phyloP scores from a whole-genome alignment of 768 basidiomycete species.

The Termitomyces sp. region DNA sequence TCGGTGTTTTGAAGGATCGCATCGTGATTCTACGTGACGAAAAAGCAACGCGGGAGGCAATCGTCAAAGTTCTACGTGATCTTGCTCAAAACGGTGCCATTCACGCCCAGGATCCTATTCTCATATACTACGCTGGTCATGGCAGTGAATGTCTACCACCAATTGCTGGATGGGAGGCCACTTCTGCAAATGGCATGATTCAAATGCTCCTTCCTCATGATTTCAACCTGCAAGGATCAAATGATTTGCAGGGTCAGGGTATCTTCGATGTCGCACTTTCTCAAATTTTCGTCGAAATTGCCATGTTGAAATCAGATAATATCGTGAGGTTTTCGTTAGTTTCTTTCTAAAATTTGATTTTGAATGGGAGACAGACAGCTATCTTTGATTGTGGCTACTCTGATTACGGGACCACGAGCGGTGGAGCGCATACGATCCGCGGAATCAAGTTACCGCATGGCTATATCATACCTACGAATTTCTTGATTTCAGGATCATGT shows the following conservation, averaged over 20 bases:
- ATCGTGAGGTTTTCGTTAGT: neutral
- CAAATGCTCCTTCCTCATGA: slow-evolving; percentile 8
- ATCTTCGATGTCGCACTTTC: slow-evolving; percentile 5
- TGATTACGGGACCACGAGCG: neutral
- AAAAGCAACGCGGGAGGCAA: slow-evolving; percentile 1
- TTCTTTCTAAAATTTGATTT: neutral
- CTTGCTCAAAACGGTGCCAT: neutral
- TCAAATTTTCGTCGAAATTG: neutral
- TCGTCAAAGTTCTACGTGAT: neutral
- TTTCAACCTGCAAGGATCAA: neutral
- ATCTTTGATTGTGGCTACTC: slow-evolving; percentile 9
- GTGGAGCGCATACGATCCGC: neutral
- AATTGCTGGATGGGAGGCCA: neutral
- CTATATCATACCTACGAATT: neutral
- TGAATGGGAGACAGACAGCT: slow-evolving; percentile 1
- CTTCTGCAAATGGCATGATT: neutral
- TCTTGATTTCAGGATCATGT: neutral
- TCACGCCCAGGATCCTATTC: slow-evolving; percentile 1
- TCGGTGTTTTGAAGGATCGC: neutral
- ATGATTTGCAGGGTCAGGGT: neutral
- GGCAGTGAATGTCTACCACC: neutral
- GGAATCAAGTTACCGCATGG: neutral
- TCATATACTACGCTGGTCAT: slow-evolving; percentile 11
- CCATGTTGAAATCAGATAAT: slow-evolving; percentile 5
- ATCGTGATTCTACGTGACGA: slow-evolving; percentile 1